phyloP scores from a whole-genome alignment of 164 flowering plant species.

The Magnolia sinica region DNA sequence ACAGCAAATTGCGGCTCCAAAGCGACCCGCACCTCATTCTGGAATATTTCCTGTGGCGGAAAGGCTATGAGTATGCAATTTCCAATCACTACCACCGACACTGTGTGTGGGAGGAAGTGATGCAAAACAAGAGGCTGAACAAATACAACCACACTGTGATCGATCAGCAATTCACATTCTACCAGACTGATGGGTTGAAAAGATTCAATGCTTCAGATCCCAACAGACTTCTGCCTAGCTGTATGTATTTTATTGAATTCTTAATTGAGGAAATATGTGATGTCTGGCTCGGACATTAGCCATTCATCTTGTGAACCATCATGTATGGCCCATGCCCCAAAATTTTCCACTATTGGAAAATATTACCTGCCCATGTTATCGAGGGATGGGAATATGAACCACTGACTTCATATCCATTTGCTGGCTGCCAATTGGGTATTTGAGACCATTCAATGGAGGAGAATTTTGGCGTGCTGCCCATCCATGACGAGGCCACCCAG shows the following conservation, averaged over 20 bases:
- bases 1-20: slow-evolving; percentile 93
- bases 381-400: not conserved
- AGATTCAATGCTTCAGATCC: slow-evolving; percentile 84
- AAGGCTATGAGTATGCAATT: slow-evolving; percentile 83
- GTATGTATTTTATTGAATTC: slow-evolving; percentile 39
- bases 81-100: slow-evolving; percentile 96
- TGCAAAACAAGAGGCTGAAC: slow-evolving; percentile 83
- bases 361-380: not conserved
- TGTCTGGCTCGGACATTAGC: not conserved
- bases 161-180: slow-evolving; percentile 82
- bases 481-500: not conserved
- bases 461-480: not conserved
- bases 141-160: slow-evolving; percentile 86
- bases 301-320: not conserved
- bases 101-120: slow-evolving; percentile 97
- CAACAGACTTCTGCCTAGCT: slow-evolving; percentile 76
- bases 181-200: slow-evolving; percentile 80
- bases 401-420: too few relatives aligned
- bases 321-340: not conserved
- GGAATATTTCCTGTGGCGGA: slow-evolving; percentile 88
- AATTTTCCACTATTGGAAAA: not conserved
- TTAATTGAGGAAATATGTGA: not conserved
- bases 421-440: not conserved
- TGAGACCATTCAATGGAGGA: not conserved
- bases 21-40: slow-evolving; percentile 75